These are phyloP conservation scores for Didymella arachidicola DNA, from an alignment of 2,329 filamentous ascomycete species.

Conservation along the genomic window DNA sequence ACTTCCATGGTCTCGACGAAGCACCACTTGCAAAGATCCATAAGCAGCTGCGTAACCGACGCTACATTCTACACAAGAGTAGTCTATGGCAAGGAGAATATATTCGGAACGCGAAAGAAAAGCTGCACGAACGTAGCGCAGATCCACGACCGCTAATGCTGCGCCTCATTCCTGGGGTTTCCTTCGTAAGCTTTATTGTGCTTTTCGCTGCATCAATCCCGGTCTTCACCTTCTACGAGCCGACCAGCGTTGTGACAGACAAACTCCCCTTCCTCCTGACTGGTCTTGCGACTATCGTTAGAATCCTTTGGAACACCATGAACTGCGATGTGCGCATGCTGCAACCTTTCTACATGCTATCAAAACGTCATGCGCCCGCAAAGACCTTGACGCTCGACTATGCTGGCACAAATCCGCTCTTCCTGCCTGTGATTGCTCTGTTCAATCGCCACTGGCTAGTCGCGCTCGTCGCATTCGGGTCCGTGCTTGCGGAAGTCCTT, in stretches of 20 bases:
- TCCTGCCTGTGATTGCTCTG: conserved; percentile 68
- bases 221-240: conserved; percentile 66
- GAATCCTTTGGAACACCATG: conserved; percentile 72
- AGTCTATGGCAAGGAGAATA: conserved; percentile 70
- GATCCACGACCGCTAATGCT: conserved; percentile 74
- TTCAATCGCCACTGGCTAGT: conserved; percentile 71
- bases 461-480: conserved; percentile 73
- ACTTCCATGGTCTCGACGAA: conserved; percentile 76
- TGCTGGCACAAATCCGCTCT: conserved; percentile 73
- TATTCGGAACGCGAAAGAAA: conserved; percentile 58
- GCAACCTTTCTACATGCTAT: conserved; percentile 77
- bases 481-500: conserved; percentile 75
- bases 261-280: conserved; percentile 72
- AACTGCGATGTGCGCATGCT: conserved; percentile 76
- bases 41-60: conserved; percentile 68
- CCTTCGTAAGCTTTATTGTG: conserved; percentile 66
- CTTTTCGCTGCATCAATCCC: conserved; percentile 67
- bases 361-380: conserved; percentile 69
- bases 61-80: conserved; percentile 75
- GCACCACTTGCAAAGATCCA: conserved; percentile 73
- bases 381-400: conserved; percentile 75
- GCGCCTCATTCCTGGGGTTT: conserved; percentile 65
- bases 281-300: conserved; percentile 69
- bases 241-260: conserved; percentile 63
- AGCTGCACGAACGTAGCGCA: conserved; percentile 55